Base-by-base conservation (phyloP, 139 green algal genomes). In the Ostreobium quekettii region DNA sequence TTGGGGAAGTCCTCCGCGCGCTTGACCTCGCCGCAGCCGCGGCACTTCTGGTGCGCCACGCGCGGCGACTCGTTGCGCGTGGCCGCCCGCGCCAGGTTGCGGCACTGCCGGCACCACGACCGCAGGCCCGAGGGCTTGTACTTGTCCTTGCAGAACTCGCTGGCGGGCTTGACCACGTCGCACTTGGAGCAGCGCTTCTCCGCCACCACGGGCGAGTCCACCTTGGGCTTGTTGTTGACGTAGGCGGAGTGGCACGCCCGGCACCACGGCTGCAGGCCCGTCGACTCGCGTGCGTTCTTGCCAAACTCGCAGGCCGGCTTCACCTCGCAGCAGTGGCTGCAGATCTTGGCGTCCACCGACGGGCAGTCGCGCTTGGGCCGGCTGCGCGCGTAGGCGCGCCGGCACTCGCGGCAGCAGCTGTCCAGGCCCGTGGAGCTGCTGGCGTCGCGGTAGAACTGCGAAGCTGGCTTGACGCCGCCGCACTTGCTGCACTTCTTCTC, bases 401-500 rank as follows among this genome's bases (percentile, higher is more conserved):
- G 11, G 19, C 42, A 53, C 42, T 53, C 42, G 15, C 42, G 42
- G 42, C 42, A 53, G 42, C 42, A 53, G 15, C 15, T 26, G 42
- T 53, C 42, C 42, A 53, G 19, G 42, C 42, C 42, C 19, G 42
- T 53, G 15, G 42, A 11, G 42, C 42, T 53, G 15, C 15, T 26
- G 15, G 42, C 42, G 42, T 53, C 42, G 15, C 19, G 11, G 42
- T 53, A 53, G 42, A 53, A 53, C 42, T 53, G 15, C 15, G 11
- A 26, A 11, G 42, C 42, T 11, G 19, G 11, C 42, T 53, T 53
- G 42, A 19, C 19, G 42, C 11, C 11, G 15, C 42, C 42, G 19
- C 42, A 53, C 42, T 53, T 53, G 42, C 42, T 53, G 42, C 42
- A 53, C 19, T 19, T 53, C 42, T 53, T 53, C 42, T 53, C 42